Base-by-base conservation (phyloP, 768 basidiomycete genomes). In the Tricholoma saponaceum region DNA sequence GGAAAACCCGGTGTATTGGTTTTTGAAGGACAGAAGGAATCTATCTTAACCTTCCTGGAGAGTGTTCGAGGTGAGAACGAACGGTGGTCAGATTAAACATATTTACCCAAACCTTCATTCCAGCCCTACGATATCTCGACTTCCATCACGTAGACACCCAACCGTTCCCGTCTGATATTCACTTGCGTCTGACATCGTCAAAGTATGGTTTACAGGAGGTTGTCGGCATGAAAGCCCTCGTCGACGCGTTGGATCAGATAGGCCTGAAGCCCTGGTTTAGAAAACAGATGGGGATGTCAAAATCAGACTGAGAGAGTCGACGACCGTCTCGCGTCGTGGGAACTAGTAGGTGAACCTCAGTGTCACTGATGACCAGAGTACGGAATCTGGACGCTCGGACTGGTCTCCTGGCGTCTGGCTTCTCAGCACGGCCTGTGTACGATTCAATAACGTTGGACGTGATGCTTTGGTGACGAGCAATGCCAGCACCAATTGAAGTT, bases 1-100 rank as follows among this genome's bases (percentile, higher is more conserved):
- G 76, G 78, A 5, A 74, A 69, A 59, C 77, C 77, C 0, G 78
- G 77, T 2, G 70, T 79, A 39, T 69, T 78, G 5, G 70, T 79
- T 6, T 76, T 78, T 52, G 70, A 78, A 22, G 76, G 76, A 8
- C 64, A 61, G 32, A 71, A 70, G 47, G 62, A 66, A 25, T 65
- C 66, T 30, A 73, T 78, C 35, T 67, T 70, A 18, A 59, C 63
- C 7, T 79, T 79, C 58, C 64, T 79, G 10, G 70, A 74, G 56
- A 66, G 70, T 52, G 74, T 66, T 28, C 65, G 73, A 64, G 74
- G 78, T 77, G 46, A 25, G 67, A 55, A 2, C 32, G 4, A 41
- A 32, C n/a, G n/a, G n/a, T 33, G 22, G 46, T 5, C 4, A 20
- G 33, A 14, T 12, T 8, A 20, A 22, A 30, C 20, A 35, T 18